These are phyloP conservation scores for Pythium phragmitis DNA, from an alignment of 352 stramenopile species.

Conservation along the genomic window DNA sequence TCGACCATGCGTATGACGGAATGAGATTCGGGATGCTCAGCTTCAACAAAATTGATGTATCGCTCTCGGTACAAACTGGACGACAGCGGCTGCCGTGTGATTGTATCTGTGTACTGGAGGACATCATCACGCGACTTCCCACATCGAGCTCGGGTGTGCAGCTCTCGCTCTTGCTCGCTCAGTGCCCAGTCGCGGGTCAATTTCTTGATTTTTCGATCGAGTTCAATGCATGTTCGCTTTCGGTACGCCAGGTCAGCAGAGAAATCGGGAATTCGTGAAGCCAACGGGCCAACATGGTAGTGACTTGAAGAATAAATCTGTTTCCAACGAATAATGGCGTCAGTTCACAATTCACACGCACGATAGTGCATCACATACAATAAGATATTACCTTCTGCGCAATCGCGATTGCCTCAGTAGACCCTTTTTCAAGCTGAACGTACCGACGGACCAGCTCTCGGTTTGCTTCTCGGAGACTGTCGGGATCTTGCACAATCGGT, in stretches of 20 bases:
- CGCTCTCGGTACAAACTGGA: slow-evolving; percentile 40
- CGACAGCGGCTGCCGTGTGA: slow-evolving; percentile 36
- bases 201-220: slow-evolving; percentile 39
- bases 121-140: slow-evolving; percentile 36
- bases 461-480: background rate
- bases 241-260: slow-evolving; percentile 38
- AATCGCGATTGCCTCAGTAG: slow-evolving; percentile 42
- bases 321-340: background rate
- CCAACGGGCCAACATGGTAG: slow-evolving; percentile 47
- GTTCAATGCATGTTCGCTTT: slow-evolving; percentile 38
- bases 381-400: slow-evolving; percentile 26
- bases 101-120: slow-evolving; percentile 54
- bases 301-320: slow-evolving; percentile 41
- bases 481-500: background rate
- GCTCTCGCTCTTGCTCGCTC: slow-evolving; percentile 40
- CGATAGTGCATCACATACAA: background rate
- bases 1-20: slow-evolving; percentile 36
- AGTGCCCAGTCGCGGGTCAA: slow-evolving; percentile 57
- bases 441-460: slow-evolving; percentile 42
- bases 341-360: background rate
- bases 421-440: slow-evolving; percentile 34
- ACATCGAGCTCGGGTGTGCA: slow-evolving; percentile 34
- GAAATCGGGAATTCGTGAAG: slow-evolving; percentile 37
- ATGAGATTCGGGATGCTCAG: slow-evolving; percentile 28
- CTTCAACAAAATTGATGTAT: slow-evolving; percentile 46